Evolutionary conservation across 2,329 filamentous ascomycete genomes (phyloP), one percentile per base, ranked within the genome.

Genomic region (Chrysoporthe cubensis): DNA sequence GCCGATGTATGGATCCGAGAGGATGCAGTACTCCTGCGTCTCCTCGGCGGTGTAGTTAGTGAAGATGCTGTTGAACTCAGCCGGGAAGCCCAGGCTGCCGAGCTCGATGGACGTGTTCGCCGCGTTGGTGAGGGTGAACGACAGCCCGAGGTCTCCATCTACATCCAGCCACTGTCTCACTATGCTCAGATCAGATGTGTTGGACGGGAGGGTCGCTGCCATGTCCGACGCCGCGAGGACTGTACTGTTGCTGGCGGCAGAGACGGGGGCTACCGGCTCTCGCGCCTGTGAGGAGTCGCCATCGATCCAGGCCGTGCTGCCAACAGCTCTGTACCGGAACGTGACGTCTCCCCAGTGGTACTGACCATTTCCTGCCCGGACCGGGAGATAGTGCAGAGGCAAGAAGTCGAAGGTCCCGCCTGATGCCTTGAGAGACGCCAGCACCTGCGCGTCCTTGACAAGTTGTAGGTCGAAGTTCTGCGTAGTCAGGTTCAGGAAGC

Each of bases 1-100:
- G 2, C 87, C 87, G n/a, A 89, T 83, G 65, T 88, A 88, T 0
- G 87, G 87, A 66, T 89, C 87, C 0, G 84, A 80, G 3, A 89
- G 79, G 0, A 84, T 85, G 73, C 87, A 89, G 37, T 80, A 78
- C 0, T 77, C 75, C 64, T 83, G 81, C 7, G 83, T 87, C 7
- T 86, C 81, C 2, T 77, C 76, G 0, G 85, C 80, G 1, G 77
- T 75, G 9, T 85, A 81, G 57, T 79, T 78, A 14, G 82, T 87
- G 72, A 89, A 89, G 71, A 89, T 88, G 74, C 84, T 89, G 76
- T 89, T 89, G 77, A 88, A 87, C 73, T 87, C 85, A 26, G 85
- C 81, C 0, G 87, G 87, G 62, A 89, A 83, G 0, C 87, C 87
- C 1, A 89, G 78, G 60, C 83, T 83, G 1, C 87, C 87, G 5